Evolutionary conservation across 306 rosid genomes (phyloP).

Genomic region (Castanea mollissima): DNA sequence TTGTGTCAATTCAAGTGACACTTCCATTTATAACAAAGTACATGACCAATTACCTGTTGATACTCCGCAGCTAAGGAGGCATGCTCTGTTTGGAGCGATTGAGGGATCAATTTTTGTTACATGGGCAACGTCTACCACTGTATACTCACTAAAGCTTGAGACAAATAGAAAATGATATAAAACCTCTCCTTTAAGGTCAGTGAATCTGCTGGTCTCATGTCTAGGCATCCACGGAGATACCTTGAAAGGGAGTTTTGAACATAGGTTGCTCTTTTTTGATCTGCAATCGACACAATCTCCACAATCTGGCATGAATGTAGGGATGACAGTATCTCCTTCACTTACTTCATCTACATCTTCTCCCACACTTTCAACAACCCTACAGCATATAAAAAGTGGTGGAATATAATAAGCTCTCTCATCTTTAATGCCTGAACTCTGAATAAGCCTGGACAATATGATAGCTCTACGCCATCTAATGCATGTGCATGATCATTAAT

Average conservation of each 20-base stretch:
- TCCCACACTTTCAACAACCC: conserved; percentile 87
- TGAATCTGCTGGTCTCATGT: conserved; percentile 64
- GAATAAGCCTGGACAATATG: no score
- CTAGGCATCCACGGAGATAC: conserved; percentile 64
- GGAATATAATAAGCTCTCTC: no score
- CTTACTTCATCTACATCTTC: conserved; percentile 59
- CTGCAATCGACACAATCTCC: conserved; percentile 70
- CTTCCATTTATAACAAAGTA: background rate
- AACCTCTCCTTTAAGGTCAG: conserved; percentile 55
- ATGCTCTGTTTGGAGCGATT: conserved; percentile 64
- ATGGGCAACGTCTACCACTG: conserved; percentile 66
- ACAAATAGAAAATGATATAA: conserved; percentile 63
- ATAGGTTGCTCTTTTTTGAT: conserved; percentile 69
- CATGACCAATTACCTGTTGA: conserved; percentile 55
- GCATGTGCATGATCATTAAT: background rate
- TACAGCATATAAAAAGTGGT: conserved; percentile 6
- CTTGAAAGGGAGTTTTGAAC: conserved; percentile 59
- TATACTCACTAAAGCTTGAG: conserved; percentile 84
- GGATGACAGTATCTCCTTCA: conserved; percentile 71
- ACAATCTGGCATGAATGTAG: conserved; percentile 68
- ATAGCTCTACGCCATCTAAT: no score
- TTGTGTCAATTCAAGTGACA: background rate
- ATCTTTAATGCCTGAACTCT: no score
- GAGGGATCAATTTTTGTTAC: conserved; percentile 50
- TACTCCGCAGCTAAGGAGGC: conserved; percentile 82